Evolutionary conservation across 2,329 filamentous ascomycete species (phyloP), one percentile per base, ranked within the genome.

Genomic region (Botrytis sinoallii): DNA sequence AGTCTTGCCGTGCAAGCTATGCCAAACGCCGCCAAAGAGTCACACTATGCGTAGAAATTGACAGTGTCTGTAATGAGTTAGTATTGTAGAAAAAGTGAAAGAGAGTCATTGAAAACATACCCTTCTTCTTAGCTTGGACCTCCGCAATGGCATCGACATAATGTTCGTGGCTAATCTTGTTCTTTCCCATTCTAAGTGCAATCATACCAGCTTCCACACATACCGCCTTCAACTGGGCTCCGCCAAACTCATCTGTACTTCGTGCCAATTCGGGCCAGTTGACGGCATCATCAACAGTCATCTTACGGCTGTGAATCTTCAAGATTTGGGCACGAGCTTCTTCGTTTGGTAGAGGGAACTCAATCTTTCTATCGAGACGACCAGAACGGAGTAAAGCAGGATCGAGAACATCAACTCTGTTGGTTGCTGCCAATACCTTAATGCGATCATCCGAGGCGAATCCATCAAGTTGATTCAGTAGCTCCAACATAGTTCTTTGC

Each of bases 171-270:
- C 92, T 93, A 81, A 99, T 96, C 88, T 98, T 98, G 85, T 92
- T 94, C 87, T 97, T 95, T 75, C 96, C 96, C 83, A 92, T 94
- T 79, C 96, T 90, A 81, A 99, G 86, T 42, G 96, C 96, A 85
- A 99, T 99, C 96, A 99, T 99, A 82, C 96, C 96, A 70, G 96
- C 96, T 86, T 99, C 96, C 40, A 99, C 96, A 83, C 96, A 99
- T 35, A 99, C 96, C 61, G 96, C 96, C 88, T 99, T 99, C 79
- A 99, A 86, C 90, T 97, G 95, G 75, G 96, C 96, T 82, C 96
- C 96, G 74, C 96, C 96, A 82, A 99, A 99, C 85, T 99, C 96
- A 82, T 99, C 96, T 29, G 96, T 99, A 85, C 94, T 98, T 81
- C 96, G 90, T 12, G 96, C 96, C 85, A 99, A 83, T 83, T 99